These are phyloP conservation scores for Mucor plumbeus DNA, from an alignment of 371 early-diverging fungal genomes.

Conservation along the genomic window DNA sequence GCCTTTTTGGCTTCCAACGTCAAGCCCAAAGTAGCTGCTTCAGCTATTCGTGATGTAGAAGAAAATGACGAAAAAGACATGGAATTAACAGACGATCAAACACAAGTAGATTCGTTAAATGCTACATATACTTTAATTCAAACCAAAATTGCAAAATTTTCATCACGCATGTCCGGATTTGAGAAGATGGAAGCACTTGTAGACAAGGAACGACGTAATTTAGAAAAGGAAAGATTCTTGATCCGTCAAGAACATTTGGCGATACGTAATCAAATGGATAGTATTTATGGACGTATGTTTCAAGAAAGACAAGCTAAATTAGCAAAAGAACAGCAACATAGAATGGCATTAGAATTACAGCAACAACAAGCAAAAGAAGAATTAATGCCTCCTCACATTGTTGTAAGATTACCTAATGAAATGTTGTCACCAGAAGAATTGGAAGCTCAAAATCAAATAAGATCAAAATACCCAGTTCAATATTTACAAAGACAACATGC, in stretches of 20 bases:
- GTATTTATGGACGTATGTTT: slow-evolving; percentile 29
- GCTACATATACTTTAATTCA: slow-evolving; percentile 63
- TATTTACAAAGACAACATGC: slow-evolving; percentile 31
- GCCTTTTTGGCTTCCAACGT: slow-evolving; percentile 96
- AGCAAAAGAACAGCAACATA: slow-evolving; percentile 15
- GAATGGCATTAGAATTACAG: slow-evolving; percentile 26
- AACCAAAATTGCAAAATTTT: slow-evolving; percentile 76
- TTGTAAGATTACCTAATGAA: slow-evolving; percentile 9
- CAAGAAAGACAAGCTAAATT: slow-evolving; percentile 21
- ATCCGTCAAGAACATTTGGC: slow-evolving; percentile 21
- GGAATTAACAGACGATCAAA: slow-evolving; percentile 5
- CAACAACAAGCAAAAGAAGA: slow-evolving; percentile 31
- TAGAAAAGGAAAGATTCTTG: slow-evolving; percentile 78
- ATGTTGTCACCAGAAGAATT: slow-evolving; percentile 18
- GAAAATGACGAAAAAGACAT: slow-evolving; percentile 55
- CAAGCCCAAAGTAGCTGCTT: slow-evolving; percentile 90
- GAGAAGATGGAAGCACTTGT: slow-evolving; percentile 65
- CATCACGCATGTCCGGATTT: slow-evolving; percentile 82
- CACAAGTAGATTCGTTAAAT: slow-evolving; percentile 5
- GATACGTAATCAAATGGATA: slow-evolving; percentile 25
- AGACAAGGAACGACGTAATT: slow-evolving; percentile 70
- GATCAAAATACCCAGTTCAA: slow-evolving; percentile 29
- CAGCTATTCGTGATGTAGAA: slow-evolving; percentile 48
- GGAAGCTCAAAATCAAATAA: slow-evolving; percentile 14
- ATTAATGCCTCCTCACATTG: slow-evolving; percentile 19